These are phyloP conservation scores for Candida piceae DNA, from an alignment of 805 yeast genomes.

Conservation along the genomic window DNA sequence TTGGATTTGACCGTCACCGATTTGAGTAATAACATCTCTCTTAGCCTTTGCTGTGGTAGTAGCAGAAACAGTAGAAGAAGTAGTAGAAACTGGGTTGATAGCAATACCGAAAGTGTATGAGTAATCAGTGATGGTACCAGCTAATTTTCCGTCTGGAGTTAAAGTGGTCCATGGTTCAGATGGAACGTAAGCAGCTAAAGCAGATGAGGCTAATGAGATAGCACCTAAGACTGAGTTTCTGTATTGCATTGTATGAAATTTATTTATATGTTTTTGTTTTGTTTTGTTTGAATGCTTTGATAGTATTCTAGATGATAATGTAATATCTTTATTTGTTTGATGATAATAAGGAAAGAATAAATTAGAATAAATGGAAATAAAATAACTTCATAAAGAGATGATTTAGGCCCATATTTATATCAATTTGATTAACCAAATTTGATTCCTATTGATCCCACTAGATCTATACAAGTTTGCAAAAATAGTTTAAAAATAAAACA, in stretches of 20 bases:
- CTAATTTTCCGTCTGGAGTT: constrained; percentile 52
- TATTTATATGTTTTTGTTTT: neutral
- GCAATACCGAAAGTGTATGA: constrained; percentile 65
- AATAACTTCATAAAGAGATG: too few relatives aligned
- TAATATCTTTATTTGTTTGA: neutral
- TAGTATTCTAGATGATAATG: too few relatives aligned
- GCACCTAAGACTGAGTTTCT: constrained; percentile 28
- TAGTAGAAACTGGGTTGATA: constrained; percentile 42
- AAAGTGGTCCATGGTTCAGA: constrained; percentile 66
- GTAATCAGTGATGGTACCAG: constrained; percentile 56
- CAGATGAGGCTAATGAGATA: constrained; percentile 38
- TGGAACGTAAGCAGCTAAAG: constrained; percentile 59
- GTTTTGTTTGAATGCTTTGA: constrained; percentile 1
- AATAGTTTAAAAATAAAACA: neutral
- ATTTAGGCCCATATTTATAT: constrained; percentile 3
- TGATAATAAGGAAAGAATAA: constrained; percentile 5
- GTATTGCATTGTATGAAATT: constrained; percentile 18
- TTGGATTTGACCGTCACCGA: constrained; percentile 41
- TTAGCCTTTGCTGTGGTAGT: constrained; percentile 10
- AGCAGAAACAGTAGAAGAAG: too few relatives aligned
- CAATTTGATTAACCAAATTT: neutral
- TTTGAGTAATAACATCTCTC: constrained; percentile 39
- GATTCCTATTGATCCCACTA: neutral
- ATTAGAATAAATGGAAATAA: too few relatives aligned
- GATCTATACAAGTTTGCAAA: constrained; percentile 2